These are phyloP conservation scores for Naganishia cerealis DNA, from an alignment of 1,284 basidiomycete species.

Conservation along the genomic window DNA sequence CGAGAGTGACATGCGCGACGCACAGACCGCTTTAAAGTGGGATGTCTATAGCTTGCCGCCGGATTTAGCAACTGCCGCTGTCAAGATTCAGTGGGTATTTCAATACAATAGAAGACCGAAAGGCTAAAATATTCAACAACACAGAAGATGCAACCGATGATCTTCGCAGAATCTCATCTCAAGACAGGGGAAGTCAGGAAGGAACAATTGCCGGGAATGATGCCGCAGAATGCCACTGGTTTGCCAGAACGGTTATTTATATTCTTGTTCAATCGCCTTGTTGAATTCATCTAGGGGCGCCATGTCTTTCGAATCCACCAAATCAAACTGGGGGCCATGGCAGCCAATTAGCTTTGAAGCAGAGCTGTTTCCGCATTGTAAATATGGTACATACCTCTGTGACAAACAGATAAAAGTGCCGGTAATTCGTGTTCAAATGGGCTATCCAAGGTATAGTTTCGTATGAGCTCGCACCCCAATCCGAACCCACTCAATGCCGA, in stretches of 20 bases:
- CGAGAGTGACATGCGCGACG: too few relatives aligned
- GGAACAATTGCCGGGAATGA: too few relatives aligned
- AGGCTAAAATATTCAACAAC: not conserved
- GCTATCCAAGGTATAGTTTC: conserved; percentile 59
- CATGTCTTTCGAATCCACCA: conserved; percentile 96
- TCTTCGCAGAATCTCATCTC: not conserved
- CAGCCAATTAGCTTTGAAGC: not conserved
- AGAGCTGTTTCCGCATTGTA: too few relatives aligned
- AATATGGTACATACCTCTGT: conserved; percentile 67
- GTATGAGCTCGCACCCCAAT: too few relatives aligned
- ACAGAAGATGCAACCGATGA: not conserved
- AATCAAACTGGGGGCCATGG: conserved; percentile 69
- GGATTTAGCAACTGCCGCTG: too few relatives aligned
- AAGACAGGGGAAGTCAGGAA: not conserved
- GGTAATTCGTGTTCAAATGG: conserved; percentile 97
- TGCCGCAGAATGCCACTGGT: too few relatives aligned
- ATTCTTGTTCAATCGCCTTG: conserved; percentile 86
- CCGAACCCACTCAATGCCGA: too few relatives aligned
- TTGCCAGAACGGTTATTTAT: conserved; percentile 55
- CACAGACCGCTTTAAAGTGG: too few relatives aligned
- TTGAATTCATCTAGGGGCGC: conserved; percentile 95
- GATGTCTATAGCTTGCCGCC: too few relatives aligned
- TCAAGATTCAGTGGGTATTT: not conserved
- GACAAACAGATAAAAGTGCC: conserved; percentile 95
- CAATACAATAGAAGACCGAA: not conserved